Base-by-base conservation (phyloP, 164 flowering plant species). In the Vitis rotundifolia region DNA sequence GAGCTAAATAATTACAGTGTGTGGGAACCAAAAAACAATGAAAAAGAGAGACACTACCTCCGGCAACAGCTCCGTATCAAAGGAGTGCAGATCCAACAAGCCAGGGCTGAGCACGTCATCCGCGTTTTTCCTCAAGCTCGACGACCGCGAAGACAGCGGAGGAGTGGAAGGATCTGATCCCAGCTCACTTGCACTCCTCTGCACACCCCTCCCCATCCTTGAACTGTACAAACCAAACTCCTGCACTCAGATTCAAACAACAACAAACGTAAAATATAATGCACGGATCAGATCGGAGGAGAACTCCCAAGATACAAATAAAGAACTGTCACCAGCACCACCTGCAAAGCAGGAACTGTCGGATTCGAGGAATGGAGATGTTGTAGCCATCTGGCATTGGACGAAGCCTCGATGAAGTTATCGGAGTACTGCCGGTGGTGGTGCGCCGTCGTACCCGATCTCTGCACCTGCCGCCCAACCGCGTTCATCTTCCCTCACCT, bases 381-480 rank as follows among this genome's bases (percentile, higher is more conserved):
- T 37, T 77, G 84, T 61, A 71, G 67, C 81, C 79, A 77, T 59
- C 49, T 71, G 50, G 28, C 55, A 48, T 52, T 68, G 28, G 74
- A 50, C n/a, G 74, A 31, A 2, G 79, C 48, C 37, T 76, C 77
- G 37, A 76, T 61, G 28, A 76, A 73, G 77, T 76, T 78, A 26
- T 80, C 83, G 12, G 81, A 77, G 73, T 73, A 75, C 59, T 80
- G 83, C 26, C 79, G 81, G 9, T 81, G 84, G 64, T 81, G 79
- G 37, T 77, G 77, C 59, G 68, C 77, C 14, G 81, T 68, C 49
- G 84, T 28, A 7, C 74, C 66, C 2, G 82, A 76, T 74, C 85
- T 75, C 64, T 73, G 76, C 81, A 75, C 74, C 68, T 85, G 89
- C 47, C 91, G 75, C 18, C 92, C 90, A 8, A 82, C 69, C 28